phyloP scores from a whole-genome alignment of 371 early-diverging fungal species.

The Syncephalastrum sp. region DNA sequence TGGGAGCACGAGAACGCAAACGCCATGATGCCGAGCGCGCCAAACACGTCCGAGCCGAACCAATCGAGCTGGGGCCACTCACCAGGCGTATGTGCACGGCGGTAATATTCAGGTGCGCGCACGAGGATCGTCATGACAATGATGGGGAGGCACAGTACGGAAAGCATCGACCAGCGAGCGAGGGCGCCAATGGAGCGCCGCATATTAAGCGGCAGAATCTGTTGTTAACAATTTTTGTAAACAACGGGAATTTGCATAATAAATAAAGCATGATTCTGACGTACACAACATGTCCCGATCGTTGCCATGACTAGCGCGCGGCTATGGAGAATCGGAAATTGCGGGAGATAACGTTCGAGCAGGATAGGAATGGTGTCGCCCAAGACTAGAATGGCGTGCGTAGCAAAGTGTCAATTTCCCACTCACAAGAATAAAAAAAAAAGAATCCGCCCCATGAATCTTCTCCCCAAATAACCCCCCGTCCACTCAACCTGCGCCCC shows the following conservation, averaged over 20 bases:
- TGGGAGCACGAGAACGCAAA: conserved; percentile 46
- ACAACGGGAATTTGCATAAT: conserved; percentile 3
- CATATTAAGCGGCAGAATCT: conserved; percentile 53
- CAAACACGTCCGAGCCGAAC: conserved; percentile 37
- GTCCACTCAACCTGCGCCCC: neutral
- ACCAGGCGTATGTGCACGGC: conserved; percentile 15
- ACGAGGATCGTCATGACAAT: conserved; percentile 50
- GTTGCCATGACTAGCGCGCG: conserved; percentile 43
- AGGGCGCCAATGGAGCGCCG: conserved; percentile 59
- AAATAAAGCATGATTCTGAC: conserved; percentile 7
- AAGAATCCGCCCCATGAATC: neutral
- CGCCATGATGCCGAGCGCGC: conserved; percentile 48
- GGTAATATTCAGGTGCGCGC: conserved; percentile 45
- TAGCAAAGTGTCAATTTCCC: conserved; percentile 1
- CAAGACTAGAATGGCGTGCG: conserved; percentile 29
- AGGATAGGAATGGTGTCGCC: conserved; percentile 59
- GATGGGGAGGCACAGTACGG: conserved; percentile 52
- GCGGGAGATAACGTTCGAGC: conserved; percentile 40
- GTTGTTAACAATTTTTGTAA: neutral
- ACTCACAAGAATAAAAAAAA: no score
- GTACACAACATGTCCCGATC: conserved; percentile 40
- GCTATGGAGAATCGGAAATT: conserved; percentile 27
- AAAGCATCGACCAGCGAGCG: conserved; percentile 56
- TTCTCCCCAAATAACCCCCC: no score
- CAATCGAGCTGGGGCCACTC: conserved; percentile 21